Evolutionary conservation across 257 asterid species (phyloP).

Genomic region (Gentiana macrophylla): DNA sequence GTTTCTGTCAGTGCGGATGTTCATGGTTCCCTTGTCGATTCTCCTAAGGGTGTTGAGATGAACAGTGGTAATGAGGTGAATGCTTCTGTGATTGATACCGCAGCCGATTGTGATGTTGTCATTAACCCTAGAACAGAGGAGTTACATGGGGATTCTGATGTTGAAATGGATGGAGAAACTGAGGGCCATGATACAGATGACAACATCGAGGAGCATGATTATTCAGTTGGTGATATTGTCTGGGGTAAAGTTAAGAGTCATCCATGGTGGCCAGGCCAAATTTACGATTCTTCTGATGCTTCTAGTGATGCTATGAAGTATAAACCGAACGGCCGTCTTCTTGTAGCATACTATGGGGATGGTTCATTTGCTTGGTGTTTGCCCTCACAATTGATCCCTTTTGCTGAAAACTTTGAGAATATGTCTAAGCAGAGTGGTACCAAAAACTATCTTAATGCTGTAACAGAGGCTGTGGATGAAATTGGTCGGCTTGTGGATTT

Average conservation of each 20-base stretch:
- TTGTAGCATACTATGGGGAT: slow-evolving; percentile 59
- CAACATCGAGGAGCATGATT: slow-evolving; percentile 10
- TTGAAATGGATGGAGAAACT: neutral
- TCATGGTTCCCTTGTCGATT: neutral
- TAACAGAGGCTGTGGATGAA: slow-evolving; percentile 39
- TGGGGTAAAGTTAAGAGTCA: slow-evolving; percentile 77
- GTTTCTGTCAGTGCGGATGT: neutral
- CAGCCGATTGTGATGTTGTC: neutral
- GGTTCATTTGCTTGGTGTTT: slow-evolving; percentile 47
- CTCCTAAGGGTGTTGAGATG: neutral
- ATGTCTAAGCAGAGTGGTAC: slow-evolving; percentile 30
- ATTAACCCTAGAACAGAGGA: neutral
- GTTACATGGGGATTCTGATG: neutral
- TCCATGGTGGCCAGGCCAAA: slow-evolving; percentile 94
- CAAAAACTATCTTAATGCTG: slow-evolving; percentile 30
- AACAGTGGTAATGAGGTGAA: neutral
- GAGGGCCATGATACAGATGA: slow-evolving; percentile 5
- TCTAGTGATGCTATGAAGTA: slow-evolving; percentile 44
- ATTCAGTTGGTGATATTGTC: slow-evolving; percentile 68
- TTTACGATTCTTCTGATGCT: slow-evolving; percentile 55
- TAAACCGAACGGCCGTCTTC: slow-evolving; percentile 36
- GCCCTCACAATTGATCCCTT: slow-evolving; percentile 32
- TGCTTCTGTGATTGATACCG: neutral
- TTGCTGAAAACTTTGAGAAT: slow-evolving; percentile 23
- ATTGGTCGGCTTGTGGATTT: slow-evolving; percentile 40